Conservation (phyloP, 306 rosid species). For the Prunus dulcis region DNA sequence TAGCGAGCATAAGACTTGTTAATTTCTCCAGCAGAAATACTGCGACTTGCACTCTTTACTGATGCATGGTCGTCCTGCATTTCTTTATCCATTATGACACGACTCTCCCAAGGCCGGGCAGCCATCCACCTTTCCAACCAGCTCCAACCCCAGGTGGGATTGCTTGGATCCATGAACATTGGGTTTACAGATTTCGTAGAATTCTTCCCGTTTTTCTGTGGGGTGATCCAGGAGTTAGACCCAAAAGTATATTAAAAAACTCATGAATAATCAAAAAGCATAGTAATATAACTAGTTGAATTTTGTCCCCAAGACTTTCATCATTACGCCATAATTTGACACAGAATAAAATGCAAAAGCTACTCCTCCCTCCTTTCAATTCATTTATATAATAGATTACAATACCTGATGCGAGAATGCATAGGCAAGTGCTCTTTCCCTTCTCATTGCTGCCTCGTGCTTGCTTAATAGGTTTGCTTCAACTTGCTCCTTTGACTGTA, state of each 20-base stretch:
- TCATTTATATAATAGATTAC: slow-evolving; percentile 4
- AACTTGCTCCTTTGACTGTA: slow-evolving; percentile 91
- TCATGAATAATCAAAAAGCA: neutral
- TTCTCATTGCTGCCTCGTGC: slow-evolving; percentile 86
- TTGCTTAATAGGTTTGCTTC: slow-evolving; percentile 81
- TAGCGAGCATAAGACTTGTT: slow-evolving; percentile 84
- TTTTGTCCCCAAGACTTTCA: neutral
- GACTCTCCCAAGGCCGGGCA: slow-evolving; percentile 70
- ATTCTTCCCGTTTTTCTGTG: slow-evolving; percentile 82
- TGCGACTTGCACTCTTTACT: slow-evolving; percentile 49
- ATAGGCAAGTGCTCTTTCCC: slow-evolving; percentile 97
- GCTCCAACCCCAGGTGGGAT: slow-evolving; percentile 99
- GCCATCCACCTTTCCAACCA: slow-evolving; percentile 99
- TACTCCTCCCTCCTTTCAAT: neutral
- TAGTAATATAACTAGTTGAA: neutral
- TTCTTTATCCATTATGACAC: slow-evolving; percentile 52
- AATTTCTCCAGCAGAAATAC: slow-evolving; percentile 71
- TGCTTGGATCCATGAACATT: slow-evolving; percentile 91
- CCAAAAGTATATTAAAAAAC: neutral
- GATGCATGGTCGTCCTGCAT: slow-evolving; percentile 52
- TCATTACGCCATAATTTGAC: neutral
- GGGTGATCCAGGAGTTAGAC: slow-evolving; percentile 18
- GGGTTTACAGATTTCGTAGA: slow-evolving; percentile 68
- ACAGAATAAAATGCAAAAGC: neutral
- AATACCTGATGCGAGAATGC: slow-evolving; percentile 96